phyloP scores from a whole-genome alignment of 2,329 filamentous ascomycete species.

The Stemphylium beticola region DNA sequence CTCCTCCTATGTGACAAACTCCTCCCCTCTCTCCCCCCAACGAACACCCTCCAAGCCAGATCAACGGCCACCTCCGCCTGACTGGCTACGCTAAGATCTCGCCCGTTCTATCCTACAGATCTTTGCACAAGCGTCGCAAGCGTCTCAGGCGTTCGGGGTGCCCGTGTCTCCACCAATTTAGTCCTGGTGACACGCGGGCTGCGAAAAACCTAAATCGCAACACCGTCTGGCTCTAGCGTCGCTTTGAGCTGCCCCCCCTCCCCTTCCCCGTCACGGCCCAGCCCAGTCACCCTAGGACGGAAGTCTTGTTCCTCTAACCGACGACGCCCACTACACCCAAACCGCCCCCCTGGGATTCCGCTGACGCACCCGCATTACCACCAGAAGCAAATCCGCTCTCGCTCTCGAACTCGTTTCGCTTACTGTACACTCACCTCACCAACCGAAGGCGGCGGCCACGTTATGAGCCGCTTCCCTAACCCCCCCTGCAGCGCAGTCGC shows the following conservation, averaged over 20 bases:
- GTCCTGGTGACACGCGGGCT: conserved; percentile 36
- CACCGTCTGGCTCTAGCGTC: conserved; percentile 27
- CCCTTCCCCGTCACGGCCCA: conserved; percentile 30
- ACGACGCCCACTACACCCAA: conserved; percentile 35
- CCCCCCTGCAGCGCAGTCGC: conserved; percentile 2
- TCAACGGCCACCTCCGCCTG: conserved; percentile 8
- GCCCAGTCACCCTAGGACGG: conserved; percentile 24
- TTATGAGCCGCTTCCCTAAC: conserved; percentile 33
- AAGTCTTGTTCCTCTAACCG: conserved; percentile 36
- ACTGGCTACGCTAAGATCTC: conserved; percentile 28
- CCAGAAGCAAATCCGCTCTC: conserved; percentile 8
- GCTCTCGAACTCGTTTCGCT: conserved; percentile 9
- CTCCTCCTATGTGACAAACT: background rate
- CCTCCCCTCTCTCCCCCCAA: background rate
- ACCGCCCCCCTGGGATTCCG: conserved; percentile 38
- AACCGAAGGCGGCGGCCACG: conserved; percentile 38
- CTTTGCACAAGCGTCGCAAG: conserved; percentile 19
- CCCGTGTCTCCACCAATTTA: conserved; percentile 28
- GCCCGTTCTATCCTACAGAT: conserved; percentile 24
- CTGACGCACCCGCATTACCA: conserved; percentile 27
- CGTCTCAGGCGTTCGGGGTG: conserved; percentile 31
- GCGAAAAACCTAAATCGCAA: conserved; percentile 35
- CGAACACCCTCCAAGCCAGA: conserved; percentile 3
- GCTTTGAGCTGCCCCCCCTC: conserved; percentile 11
- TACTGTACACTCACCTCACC: conserved; percentile 20